Percentiles rank a stretch among this genome's conserved stretches.
Evolutionary conservation across 192 early-diverging fungal species (phyloP).

Genomic region (Haplosporangium gracile): DNA sequence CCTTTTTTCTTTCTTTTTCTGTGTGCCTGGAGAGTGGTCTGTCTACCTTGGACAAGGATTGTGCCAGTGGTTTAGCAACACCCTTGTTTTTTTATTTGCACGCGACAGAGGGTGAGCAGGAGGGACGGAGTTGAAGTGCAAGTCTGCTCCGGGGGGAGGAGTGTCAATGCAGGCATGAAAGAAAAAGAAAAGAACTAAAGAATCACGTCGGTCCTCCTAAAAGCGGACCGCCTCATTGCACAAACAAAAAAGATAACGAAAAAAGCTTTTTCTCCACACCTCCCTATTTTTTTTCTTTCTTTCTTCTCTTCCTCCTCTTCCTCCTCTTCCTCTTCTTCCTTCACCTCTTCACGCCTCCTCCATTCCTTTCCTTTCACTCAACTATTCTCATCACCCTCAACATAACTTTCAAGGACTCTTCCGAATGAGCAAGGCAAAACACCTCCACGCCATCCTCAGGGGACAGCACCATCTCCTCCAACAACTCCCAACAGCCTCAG

Average conservation of each 20-base stretch:
- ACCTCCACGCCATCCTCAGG: constrained; percentile 43
- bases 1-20: not conserved
- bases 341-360: not conserved
- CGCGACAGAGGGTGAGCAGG: not conserved
- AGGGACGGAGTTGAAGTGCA: not conserved
- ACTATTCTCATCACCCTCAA: not conserved
- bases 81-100: not conserved
- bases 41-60: not conserved
- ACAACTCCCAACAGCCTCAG: constrained; percentile 24
- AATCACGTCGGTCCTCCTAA: not conserved
- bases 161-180: not conserved
- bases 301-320: not conserved
- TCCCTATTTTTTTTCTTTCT: not conserved
- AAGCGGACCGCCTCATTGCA: too few species aligned
- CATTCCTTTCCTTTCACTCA: not conserved
- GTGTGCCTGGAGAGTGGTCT: not conserved
- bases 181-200: not conserved
- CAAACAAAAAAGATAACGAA: not conserved
- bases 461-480: constrained; percentile 35
- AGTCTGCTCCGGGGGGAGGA: not conserved
- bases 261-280: not conserved
- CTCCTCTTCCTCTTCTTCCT: not conserved
- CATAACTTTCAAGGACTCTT: not conserved
- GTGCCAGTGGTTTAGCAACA: not conserved
- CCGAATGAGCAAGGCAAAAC: constrained; percentile 52